These are phyloP conservation scores for Tetrapyrgos nigripes DNA, from an alignment of 1,284 basidiomycete species.

Conservation along the genomic window DNA sequence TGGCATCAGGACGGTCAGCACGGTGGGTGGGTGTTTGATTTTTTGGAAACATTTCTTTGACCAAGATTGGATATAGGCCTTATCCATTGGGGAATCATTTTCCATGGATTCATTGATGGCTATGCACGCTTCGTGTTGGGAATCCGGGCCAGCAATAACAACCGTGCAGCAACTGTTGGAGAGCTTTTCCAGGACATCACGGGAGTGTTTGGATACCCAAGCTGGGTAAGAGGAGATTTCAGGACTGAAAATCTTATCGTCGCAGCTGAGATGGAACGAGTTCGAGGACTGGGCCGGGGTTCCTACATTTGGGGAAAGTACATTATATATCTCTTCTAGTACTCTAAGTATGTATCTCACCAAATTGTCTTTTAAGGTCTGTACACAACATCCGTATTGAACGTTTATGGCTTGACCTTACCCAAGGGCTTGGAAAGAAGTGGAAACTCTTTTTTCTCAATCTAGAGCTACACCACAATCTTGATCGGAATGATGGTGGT, in stretches of 20 bases:
- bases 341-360: no score
- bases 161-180: not conserved
- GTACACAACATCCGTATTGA: slow-evolving; percentile 17
- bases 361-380: no score
- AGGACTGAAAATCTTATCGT: slow-evolving; percentile 30
- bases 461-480: not conserved
- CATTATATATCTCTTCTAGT: not conserved
- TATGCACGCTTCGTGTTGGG: not conserved
- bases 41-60: not conserved
- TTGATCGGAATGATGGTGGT: not conserved
- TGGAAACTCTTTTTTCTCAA: not conserved
- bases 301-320: slow-evolving; percentile 44
- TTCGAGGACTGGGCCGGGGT: slow-evolving; percentile 28
- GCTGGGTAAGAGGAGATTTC: slow-evolving; percentile 32
- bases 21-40: slow-evolving; percentile 19
- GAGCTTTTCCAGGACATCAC: not conserved
- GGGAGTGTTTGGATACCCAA: not conserved
- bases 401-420: slow-evolving; percentile 7
- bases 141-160: not conserved
- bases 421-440: not conserved
- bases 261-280: slow-evolving; percentile 24
- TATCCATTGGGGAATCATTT: slow-evolving; percentile 29
- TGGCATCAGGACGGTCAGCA: slow-evolving; percentile 39
- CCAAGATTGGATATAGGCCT: slow-evolving; percentile 16
- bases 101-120: slow-evolving; percentile 6